Conservation (phyloP, 192 early-diverging fungal species). For the Coemansia javaensis region DNA sequence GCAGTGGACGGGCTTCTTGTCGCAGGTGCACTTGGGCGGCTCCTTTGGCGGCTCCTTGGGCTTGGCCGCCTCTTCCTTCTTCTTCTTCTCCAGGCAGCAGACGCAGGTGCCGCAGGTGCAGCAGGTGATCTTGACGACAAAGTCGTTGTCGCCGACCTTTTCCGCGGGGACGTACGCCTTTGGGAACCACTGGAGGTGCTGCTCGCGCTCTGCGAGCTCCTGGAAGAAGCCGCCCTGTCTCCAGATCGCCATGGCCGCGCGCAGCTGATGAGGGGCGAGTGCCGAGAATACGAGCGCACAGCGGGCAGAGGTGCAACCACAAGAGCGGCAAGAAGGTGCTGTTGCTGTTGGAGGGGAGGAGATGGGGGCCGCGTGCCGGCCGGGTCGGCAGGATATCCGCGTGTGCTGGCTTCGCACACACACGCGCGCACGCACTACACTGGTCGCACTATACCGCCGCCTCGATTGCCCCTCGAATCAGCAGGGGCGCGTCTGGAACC, state of each 20-base stretch:
- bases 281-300: too few species aligned
- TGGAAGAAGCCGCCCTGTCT: conserved; percentile 52
- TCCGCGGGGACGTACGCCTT: conserved; percentile 46
- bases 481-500: too few species aligned
- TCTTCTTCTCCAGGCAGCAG: conserved; percentile 16
- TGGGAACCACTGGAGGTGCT: conserved; percentile 50
- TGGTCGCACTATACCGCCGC: too few species aligned
- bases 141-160: conserved; percentile 40
- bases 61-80: conserved; percentile 2
- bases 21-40: conserved; percentile 14
- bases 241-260: conserved; percentile 37
- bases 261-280: not conserved
- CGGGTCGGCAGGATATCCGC: too few species aligned
- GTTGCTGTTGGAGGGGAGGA: too few species aligned
- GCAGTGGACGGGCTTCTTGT: conserved; percentile 15
- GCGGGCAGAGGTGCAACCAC: too few species aligned
- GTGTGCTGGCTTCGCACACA: too few species aligned
- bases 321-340: too few species aligned
- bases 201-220: conserved; percentile 49
- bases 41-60: conserved; percentile 14
- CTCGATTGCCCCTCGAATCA: too few species aligned
- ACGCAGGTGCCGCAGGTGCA: conserved; percentile 39
- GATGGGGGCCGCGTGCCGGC: too few species aligned
- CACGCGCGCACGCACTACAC: too few species aligned
- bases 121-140: conserved; percentile 32